phyloP scores from a whole-genome alignment of 2,329 filamentous ascomycete genomes.

The Byssoonygena ceratinophila region DNA sequence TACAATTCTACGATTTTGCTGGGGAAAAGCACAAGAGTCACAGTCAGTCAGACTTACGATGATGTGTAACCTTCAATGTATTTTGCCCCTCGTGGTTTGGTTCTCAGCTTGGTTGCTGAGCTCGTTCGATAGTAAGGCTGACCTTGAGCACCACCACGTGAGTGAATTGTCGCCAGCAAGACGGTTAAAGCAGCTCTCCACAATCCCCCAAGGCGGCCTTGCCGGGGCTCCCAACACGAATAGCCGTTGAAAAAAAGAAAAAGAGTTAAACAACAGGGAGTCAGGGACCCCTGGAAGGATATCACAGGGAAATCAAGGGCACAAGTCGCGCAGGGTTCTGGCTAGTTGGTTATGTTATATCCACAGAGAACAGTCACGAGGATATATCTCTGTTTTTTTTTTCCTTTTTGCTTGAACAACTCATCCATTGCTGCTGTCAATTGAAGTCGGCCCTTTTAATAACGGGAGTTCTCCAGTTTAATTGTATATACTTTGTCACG shows the following conservation, averaged over 20 bases:
- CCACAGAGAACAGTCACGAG: not conserved
- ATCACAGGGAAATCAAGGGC: not conserved
- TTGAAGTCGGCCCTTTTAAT: too few relatives aligned
- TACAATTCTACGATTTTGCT: too few relatives aligned
- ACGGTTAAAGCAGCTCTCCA: not conserved
- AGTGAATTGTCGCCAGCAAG: slow-evolving; percentile 1
- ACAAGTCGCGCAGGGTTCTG: too few relatives aligned
- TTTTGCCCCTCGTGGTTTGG: not conserved
- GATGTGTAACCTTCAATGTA: too few relatives aligned
- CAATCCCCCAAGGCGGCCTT: not conserved
- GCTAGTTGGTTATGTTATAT: too few relatives aligned
- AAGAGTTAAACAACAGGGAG: too few relatives aligned
- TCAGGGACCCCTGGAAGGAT: not conserved
- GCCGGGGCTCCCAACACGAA: not conserved
- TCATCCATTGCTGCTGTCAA: not conserved
- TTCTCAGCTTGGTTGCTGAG: not conserved
- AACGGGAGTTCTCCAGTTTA: too few relatives aligned
- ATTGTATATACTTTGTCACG: too few relatives aligned
- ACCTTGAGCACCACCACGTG: not conserved
- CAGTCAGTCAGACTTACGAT: too few relatives aligned
- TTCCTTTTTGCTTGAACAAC: not conserved
- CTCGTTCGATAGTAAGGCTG: not conserved
- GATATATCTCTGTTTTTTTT: not conserved
- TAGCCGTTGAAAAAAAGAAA: not conserved
- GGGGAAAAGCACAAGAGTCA: not conserved